Evolutionary conservation across 345 rosid genomes (phyloP), one percentile per base, ranked within the genome.

Genomic region (Arabidopsis arenosa): DNA sequence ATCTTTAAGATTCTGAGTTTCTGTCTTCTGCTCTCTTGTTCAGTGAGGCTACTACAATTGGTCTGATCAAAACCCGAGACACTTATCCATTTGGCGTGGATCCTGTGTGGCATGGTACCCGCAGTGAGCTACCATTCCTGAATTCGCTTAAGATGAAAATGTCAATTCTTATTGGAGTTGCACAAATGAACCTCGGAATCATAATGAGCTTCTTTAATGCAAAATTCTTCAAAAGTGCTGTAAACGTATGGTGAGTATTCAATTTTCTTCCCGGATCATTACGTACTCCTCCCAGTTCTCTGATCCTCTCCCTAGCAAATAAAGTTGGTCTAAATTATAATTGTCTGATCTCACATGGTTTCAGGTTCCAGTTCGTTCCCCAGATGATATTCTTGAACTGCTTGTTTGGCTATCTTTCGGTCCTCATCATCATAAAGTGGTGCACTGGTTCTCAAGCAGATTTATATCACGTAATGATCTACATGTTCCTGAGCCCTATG

Each of bases 141-240:
- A 92, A 92, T 84, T 95, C 99, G 28, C 81, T 95, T 78, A 93
- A 95, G 90, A 95, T 95, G 99, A 93, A 95, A 88, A 88, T 95
- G 97, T 95, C 99, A 32, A 95, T 93, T 80, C 96, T 95, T 68
- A 81, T 93, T 47, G 99, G 99, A 81, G 97, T 95, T 75, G 78
- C 94, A 65, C 99, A 93, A 79, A 95, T 95, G 99, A 90, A 95
- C 85, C 99, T 95, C 48, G 99, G 98, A 70, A 90, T 93, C 74
- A 75, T 95, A 51, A 70, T 93, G 87, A 95, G 99, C 84, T 95
- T 73, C 79, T 89, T 85, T 72, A 95, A 95, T 84, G 99, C 98
- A 66, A 64, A 35, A 64, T 95, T 89, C 86, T 95, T 93, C 45
- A 47, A 73, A 76, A 88, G 77, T 45, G 54, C 83, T 53, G 12